Base-by-base conservation (phyloP, 352 stramenopile genomes). In the Phytophthora europaea region DNA sequence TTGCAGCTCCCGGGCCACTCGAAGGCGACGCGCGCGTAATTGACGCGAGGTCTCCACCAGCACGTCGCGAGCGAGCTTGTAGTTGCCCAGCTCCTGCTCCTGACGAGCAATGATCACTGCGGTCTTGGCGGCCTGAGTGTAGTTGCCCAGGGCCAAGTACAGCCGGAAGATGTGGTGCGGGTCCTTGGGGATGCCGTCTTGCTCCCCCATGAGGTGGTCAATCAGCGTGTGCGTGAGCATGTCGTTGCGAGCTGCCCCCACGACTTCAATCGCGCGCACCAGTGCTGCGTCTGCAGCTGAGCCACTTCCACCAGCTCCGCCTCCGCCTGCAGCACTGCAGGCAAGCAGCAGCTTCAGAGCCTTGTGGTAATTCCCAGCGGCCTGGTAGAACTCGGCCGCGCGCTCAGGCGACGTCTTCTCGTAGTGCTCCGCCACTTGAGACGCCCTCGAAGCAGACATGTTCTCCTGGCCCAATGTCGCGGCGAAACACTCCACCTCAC, bases 181-280 rank as follows among this genome's bases (percentile, higher is more conserved):
- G 65, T 99, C 96, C 74, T 98, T 98, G 1, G 92, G 92, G 57
- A 98, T 96, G 31, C 95, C 95, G 69, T 98, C 94, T 45, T 91
- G 93, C 70, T 99, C 96, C 43, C 94, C 94, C 90, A 98, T 98
- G n/a, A 99, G 78, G 61, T 97, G 96, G 70, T 99, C 96, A 68
- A 99, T 98, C 38, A 99, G 75, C 50, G 92, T 97, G 80, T 98
- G 94, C 53, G 95, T 98, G 53, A 99, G 84, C 87, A 97, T 96
- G 74, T 99, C 94, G 75, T 97, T 97, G 36, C 93, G 89, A 18
- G 92, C 93, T 56, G 95, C 96, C 13, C 94, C 96, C 16, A 99
- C 95, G 0, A 99, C 90, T 51, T 98, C 94, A 65, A 98, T 98
- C 0, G 96, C 96, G 5, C 81, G 82, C 10, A 92, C 79, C 9